phyloP scores from a whole-genome alignment of 2,329 filamentous ascomycete genomes.

The Aspergillus fumigatiaffinis region DNA sequence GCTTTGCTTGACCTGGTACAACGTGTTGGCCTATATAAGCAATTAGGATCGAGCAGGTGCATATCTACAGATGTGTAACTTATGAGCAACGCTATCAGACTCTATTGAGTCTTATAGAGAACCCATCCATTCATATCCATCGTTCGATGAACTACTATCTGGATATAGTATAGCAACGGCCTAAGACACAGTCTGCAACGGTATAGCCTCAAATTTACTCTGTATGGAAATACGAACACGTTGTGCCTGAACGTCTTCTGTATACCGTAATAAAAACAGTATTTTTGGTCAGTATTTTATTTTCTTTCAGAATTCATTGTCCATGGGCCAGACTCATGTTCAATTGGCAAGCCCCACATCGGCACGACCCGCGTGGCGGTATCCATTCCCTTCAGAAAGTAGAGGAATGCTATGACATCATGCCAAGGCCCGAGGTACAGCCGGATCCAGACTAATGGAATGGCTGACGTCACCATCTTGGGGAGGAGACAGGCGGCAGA shows the following conservation, averaged over 20 bases:
- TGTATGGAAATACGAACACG: neutral
- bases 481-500: neutral
- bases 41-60: neutral
- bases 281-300: neutral
- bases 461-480: neutral
- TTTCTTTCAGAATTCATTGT: neutral
- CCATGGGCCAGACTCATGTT: neutral
- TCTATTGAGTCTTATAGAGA: neutral
- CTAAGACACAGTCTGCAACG: neutral
- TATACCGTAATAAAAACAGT: neutral
- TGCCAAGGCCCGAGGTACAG: neutral
- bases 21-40: neutral
- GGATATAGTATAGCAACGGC: no score
- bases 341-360: slow-evolving; percentile 5
- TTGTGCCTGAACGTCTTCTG: neutral
- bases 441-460: neutral
- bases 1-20: neutral
- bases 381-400: slow-evolving; percentile 1
- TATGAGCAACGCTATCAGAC: neutral
- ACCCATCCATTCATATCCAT: neutral
- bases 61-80: neutral
- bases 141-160: neutral
- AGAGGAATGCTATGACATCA: neutral
- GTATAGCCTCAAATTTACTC: neutral
- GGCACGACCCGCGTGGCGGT: slow-evolving; percentile 19